Evolutionary conservation across 2,329 filamentous ascomycete genomes (phyloP).

Genomic region (Venturia effusa): DNA sequence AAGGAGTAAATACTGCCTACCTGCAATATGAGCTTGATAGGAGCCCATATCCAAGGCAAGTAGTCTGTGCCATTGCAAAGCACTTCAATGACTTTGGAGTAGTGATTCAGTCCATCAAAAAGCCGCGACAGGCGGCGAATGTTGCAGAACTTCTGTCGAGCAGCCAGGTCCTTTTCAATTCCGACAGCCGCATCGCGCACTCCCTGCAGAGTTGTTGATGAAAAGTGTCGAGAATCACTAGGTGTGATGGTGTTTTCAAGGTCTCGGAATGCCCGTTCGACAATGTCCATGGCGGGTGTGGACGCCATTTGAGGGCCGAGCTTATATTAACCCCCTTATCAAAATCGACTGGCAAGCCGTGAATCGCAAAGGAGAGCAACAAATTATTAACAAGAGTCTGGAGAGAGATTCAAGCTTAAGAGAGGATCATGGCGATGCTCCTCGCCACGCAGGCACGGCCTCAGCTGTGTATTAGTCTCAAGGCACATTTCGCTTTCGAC

Average conservation of each 20-base stretch:
- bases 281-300: background rate
- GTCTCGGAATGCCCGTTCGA: constrained; percentile 17
- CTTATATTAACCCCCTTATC: no score
- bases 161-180: constrained; percentile 31
- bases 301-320: background rate
- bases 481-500: no score
- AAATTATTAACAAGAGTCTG: no score
- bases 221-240: constrained; percentile 18
- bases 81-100: constrained; percentile 31
- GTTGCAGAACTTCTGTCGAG: constrained; percentile 30
- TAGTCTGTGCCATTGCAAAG: constrained; percentile 38
- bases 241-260: constrained; percentile 16
- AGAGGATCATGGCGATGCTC: no score
- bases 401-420: no score
- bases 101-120: constrained; percentile 31
- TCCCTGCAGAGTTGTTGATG: constrained; percentile 24
- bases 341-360: no score
- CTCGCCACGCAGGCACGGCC: no score
- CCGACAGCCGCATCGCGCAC: constrained; percentile 27
- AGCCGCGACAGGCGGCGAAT: constrained; percentile 34
- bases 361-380: no score
- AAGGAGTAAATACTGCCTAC: background rate
- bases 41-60: constrained; percentile 35
- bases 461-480: no score
- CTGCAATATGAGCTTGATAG: constrained; percentile 15